phyloP scores from a whole-genome alignment of 176 grass and related monocot species.

The Phragmites australis region DNA sequence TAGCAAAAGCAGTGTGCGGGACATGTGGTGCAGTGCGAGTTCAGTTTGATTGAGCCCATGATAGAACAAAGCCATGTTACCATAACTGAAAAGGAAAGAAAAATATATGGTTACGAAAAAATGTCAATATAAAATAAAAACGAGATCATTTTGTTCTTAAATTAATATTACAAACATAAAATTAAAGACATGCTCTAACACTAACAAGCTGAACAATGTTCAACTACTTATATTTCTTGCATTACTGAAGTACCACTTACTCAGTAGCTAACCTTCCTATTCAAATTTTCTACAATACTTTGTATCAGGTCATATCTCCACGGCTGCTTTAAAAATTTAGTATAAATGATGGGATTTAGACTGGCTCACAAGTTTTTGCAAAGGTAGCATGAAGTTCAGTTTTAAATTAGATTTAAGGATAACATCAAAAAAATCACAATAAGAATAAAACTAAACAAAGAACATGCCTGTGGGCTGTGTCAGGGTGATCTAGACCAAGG shows the following conservation, averaged over 20 bases:
- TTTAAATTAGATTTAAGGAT: neutral
- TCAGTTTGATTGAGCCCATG: slow-evolving; percentile 92
- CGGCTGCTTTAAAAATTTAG: neutral
- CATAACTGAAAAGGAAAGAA: slow-evolving; percentile 73
- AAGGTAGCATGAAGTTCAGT: neutral
- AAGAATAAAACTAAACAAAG: neutral
- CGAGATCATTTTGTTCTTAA: neutral
- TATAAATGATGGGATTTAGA: neutral
- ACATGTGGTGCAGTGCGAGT: slow-evolving; percentile 89
- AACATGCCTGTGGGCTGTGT: slow-evolving; percentile 92
- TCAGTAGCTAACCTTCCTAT: neutral
- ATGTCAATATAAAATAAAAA: neutral
- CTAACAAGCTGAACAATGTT: neutral
- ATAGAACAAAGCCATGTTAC: slow-evolving; percentile 98
- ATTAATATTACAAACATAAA: neutral
- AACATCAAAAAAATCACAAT: neutral
- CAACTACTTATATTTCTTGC: neutral
- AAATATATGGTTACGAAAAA: slow-evolving; percentile 16
- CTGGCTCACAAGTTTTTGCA: neutral
- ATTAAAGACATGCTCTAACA: neutral
- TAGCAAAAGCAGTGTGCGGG: slow-evolving; percentile 71
- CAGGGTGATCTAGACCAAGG: slow-evolving; percentile 95
- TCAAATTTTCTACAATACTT: neutral
- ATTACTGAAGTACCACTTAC: neutral
- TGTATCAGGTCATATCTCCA: neutral